These are phyloP conservation scores for Senna tora DNA, from an alignment of 306 rosid genomes.

Conservation along the genomic window DNA sequence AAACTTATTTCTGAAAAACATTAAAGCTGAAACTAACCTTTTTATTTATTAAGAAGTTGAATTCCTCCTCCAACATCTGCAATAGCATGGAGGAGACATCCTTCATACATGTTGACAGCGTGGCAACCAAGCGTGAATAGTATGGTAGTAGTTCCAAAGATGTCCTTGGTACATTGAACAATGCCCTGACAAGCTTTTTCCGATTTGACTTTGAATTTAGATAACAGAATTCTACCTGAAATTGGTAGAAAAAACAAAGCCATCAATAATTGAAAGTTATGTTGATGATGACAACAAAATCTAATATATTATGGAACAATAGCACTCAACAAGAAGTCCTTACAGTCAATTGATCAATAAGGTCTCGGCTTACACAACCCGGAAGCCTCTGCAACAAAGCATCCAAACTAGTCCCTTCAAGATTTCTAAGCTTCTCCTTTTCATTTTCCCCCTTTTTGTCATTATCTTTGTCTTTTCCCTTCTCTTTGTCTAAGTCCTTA, in stretches of 20 bases:
- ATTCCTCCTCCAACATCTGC: constrained; percentile 96
- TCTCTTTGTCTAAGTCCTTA: constrained; percentile 81
- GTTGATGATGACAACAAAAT: constrained; percentile 27
- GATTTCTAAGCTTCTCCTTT: constrained; percentile 85
- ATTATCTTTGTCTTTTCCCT: constrained; percentile 67
- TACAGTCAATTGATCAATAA: constrained; percentile 96
- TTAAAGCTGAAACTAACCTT: constrained; percentile 58
- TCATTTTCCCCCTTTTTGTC: constrained; percentile 84
- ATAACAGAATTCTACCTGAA: constrained; percentile 97
- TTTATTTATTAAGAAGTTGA: constrained; percentile 92
- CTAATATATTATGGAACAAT: constrained; percentile 11
- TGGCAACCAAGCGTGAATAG: constrained; percentile 96
- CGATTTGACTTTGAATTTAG: constrained; percentile 89
- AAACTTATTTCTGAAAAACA: constrained; percentile 14
- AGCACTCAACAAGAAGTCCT: constrained; percentile 39
- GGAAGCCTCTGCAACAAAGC: constrained; percentile 98
- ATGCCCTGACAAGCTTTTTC: constrained; percentile 91
- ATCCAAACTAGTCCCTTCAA: constrained; percentile 93
- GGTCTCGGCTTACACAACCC: constrained; percentile 98
- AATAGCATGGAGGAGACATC: constrained; percentile 84
- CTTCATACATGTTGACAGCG: constrained; percentile 98
- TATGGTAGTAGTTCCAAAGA: constrained; percentile 88
- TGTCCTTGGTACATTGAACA: constrained; percentile 97
- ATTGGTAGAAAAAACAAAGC: constrained; percentile 21
- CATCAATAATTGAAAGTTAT: constrained; percentile 28